Conservation (phyloP, 371 early-diverging fungal genomes). For the Ecytonucleospora hepatopenaei region DNA sequence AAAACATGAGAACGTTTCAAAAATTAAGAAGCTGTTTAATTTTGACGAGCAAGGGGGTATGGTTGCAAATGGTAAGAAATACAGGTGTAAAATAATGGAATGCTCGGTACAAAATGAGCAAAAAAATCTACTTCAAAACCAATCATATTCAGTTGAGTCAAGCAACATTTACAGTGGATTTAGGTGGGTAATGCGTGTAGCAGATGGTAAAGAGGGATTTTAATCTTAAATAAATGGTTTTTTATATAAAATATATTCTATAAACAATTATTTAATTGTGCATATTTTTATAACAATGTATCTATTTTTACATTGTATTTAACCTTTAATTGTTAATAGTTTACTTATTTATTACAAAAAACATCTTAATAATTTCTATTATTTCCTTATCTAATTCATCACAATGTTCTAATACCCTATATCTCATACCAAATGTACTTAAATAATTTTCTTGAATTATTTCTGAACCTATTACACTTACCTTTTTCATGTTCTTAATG, state of each 20-base stretch:
- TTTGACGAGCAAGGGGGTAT: neutral
- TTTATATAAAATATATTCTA: neutral
- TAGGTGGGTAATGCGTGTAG: conserved; percentile 28
- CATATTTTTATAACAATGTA: too few relatives aligned
- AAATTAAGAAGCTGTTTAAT: conserved; percentile 9
- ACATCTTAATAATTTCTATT: conserved; percentile 23
- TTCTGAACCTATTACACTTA: conserved; percentile 23
- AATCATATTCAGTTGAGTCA: neutral
- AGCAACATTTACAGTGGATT: conserved; percentile 23
- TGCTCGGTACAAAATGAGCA: conserved; percentile 4
- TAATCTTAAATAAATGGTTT: conserved; percentile 11
- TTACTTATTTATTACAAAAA: too few relatives aligned
- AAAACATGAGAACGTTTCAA: conserved; percentile 5
- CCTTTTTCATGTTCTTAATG: conserved; percentile 37
- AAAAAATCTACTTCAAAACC: neutral
- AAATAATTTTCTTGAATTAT: conserved; percentile 42
- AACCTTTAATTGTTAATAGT: too few relatives aligned
- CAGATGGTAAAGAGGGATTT: conserved; percentile 1
- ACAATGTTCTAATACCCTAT: conserved; percentile 34
- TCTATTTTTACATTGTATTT: too few relatives aligned
- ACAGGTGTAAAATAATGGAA: neutral
- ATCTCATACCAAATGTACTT: conserved; percentile 35
- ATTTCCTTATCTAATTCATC: conserved; percentile 43
- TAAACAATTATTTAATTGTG: too few relatives aligned
- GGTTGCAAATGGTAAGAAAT: conserved; percentile 5